Evolutionary conservation across 2,329 filamentous ascomycete species (phyloP).

Genomic region (Colletotrichum sp.): DNA sequence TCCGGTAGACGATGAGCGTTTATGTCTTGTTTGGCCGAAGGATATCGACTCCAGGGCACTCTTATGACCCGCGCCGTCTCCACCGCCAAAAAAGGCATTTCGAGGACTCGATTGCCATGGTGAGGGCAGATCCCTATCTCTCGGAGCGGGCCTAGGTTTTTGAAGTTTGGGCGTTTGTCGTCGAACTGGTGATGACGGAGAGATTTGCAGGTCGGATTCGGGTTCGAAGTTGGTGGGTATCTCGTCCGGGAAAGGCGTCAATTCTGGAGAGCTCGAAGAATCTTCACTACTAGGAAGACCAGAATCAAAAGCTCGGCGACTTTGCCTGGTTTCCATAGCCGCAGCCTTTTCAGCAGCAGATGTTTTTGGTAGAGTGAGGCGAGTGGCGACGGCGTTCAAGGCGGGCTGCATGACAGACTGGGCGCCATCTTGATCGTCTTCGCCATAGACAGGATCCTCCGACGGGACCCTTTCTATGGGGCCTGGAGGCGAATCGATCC

Average conservation of each 20-base stretch:
- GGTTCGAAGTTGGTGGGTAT: slow-evolving; percentile 14
- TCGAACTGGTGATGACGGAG: neutral
- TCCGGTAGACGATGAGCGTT: slow-evolving; percentile 59
- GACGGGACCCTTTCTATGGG: slow-evolving; percentile 21
- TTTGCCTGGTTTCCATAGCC: slow-evolving; percentile 50
- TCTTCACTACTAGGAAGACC: slow-evolving; percentile 5
- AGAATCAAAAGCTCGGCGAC: slow-evolving; percentile 38
- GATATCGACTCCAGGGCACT: slow-evolving; percentile 47
- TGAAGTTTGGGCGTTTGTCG: slow-evolving; percentile 13
- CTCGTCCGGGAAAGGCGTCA: slow-evolving; percentile 18
- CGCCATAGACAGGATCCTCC: slow-evolving; percentile 36
- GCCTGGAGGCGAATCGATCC: neutral
- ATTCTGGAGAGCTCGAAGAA: slow-evolving; percentile 17
- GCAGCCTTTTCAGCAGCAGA: slow-evolving; percentile 63
- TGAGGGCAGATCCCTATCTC: slow-evolving; percentile 27
- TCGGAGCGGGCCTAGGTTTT: slow-evolving; percentile 3
- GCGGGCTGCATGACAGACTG: slow-evolving; percentile 65
- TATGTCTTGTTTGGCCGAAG: slow-evolving; percentile 50
- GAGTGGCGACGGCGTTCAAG: slow-evolving; percentile 61
- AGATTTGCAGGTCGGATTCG: slow-evolving; percentile 6
- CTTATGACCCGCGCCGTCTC: slow-evolving; percentile 28
- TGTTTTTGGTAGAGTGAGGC: slow-evolving; percentile 58
- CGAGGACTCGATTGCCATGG: slow-evolving; percentile 49
- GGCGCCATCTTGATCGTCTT: slow-evolving; percentile 56
- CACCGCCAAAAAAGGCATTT: slow-evolving; percentile 35